Conservation (phyloP, 257 asterid species). For the Scutellaria baicalensis region DNA sequence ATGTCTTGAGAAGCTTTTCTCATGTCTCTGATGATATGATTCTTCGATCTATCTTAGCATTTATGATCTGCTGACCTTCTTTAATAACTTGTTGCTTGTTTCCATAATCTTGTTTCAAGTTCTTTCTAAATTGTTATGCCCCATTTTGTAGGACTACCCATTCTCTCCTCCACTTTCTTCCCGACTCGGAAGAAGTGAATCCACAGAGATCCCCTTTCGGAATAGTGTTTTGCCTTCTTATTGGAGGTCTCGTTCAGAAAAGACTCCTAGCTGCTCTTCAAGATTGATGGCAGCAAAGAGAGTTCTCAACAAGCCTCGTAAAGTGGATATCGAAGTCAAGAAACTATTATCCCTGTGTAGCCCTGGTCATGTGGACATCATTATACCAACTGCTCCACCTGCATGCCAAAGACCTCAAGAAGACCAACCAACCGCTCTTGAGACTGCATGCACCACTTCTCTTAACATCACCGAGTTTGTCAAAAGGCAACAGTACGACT, state of each 20-base stretch:
- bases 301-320: background rate
- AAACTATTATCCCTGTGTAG: background rate
- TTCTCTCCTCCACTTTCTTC: background rate
- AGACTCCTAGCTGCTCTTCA: background rate
- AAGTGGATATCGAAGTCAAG: no score
- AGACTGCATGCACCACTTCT: background rate
- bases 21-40: background rate
- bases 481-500: background rate
- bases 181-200: no score
- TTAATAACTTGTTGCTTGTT: background rate
- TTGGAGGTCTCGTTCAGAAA: background rate
- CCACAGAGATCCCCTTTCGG: background rate
- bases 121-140: background rate
- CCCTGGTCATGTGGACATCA: background rate
- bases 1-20: background rate
- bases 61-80: background rate
- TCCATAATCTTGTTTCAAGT: background rate
- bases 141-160: background rate
- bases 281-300: background rate
- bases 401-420: background rate
- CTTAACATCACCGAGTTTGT: conserved; percentile 3
- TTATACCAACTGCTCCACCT: no score
- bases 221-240: background rate
- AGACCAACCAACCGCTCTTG: background rate
- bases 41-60: background rate